Conservation (phyloP, 2,329 filamentous ascomycete species). For the Malbranchea zuffiana region DNA sequence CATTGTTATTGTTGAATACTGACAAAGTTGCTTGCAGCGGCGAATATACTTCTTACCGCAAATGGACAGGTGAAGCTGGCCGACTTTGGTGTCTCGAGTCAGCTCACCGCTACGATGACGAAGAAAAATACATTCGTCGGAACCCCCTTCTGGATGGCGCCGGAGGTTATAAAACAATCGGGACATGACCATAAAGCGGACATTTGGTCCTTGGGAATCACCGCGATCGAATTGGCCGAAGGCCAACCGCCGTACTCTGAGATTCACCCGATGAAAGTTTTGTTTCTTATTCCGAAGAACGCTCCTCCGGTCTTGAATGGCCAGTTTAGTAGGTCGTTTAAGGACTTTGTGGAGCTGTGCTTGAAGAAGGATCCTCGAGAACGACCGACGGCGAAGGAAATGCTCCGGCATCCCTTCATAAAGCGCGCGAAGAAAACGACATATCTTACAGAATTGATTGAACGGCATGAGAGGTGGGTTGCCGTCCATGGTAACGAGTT, state of each 20-base stretch:
- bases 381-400: conserved; percentile 71
- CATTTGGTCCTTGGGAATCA: conserved; percentile 95
- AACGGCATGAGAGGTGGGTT: conserved; percentile 78
- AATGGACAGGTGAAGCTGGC: conserved; percentile 95
- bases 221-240: conserved; percentile 79
- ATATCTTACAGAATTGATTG: conserved; percentile 93
- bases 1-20: conserved; percentile 2
- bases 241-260: conserved; percentile 92
- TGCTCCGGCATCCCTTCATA: conserved; percentile 84
- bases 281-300: conserved; percentile 95
- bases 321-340: conserved; percentile 71
- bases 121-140: conserved; percentile 99
- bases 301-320: conserved; percentile 70
- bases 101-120: conserved; percentile 94
- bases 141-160: conserved; percentile 98
- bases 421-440: conserved; percentile 86
- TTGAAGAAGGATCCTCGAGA: conserved; percentile 82
- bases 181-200: conserved; percentile 97
- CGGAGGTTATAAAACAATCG: conserved; percentile 96
- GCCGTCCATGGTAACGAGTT: conserved; percentile 64
- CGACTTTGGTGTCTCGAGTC: conserved; percentile 93
- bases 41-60: conserved; percentile 78
- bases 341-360: conserved; percentile 75
- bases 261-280: conserved; percentile 96
- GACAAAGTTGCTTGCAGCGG: conserved; percentile 46